Percentiles rank a stretch among this genome's conserved stretches.
Conservation (phyloP, 2,329 filamentous ascomycete species). For the Hypoxylon sp. region DNA sequence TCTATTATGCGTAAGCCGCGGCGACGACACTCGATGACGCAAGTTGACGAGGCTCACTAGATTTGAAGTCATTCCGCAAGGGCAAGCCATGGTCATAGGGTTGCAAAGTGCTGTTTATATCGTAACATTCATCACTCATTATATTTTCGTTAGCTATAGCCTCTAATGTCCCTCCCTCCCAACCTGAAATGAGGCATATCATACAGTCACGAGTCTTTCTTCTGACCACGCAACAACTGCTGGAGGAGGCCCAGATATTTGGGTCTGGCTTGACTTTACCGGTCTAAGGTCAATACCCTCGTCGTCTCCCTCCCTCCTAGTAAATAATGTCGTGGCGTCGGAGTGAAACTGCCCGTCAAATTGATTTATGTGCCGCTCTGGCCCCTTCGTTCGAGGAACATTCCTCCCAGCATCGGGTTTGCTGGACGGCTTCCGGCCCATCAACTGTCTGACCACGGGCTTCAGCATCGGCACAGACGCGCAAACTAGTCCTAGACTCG, state of each 20-base stretch:
- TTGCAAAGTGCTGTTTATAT: background rate
- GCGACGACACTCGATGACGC: constrained; percentile 1
- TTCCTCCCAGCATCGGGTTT: constrained; percentile 35
- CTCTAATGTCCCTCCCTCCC: constrained; percentile 3
- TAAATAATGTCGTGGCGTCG: constrained; percentile 37
- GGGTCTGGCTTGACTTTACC: constrained; percentile 21
- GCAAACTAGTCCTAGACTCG: constrained; percentile 38
- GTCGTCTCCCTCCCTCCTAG: constrained; percentile 24
- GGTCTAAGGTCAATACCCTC: constrained; percentile 28
- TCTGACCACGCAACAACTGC: constrained; percentile 19
- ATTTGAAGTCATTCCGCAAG: background rate
- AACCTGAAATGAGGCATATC: constrained; percentile 13
- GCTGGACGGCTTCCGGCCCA: constrained; percentile 35
- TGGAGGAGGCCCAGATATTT: constrained; percentile 6
- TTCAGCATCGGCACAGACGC: constrained; percentile 42
- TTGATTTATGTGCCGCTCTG: constrained; percentile 10
- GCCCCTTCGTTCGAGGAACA: constrained; percentile 33
- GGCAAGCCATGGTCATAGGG: background rate
- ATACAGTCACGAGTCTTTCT: constrained; percentile 32
- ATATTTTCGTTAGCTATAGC: constrained; percentile 15
- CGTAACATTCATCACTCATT: constrained; percentile 31
- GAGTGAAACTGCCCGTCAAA: constrained; percentile 32
- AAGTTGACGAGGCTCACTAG: background rate
- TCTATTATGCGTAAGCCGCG: constrained; percentile 11
- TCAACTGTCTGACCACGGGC: constrained; percentile 37